Evolutionary conservation across 345 rosid species (phyloP), one percentile per base, ranked within the genome.

Genomic region (Turritis glabra): DNA sequence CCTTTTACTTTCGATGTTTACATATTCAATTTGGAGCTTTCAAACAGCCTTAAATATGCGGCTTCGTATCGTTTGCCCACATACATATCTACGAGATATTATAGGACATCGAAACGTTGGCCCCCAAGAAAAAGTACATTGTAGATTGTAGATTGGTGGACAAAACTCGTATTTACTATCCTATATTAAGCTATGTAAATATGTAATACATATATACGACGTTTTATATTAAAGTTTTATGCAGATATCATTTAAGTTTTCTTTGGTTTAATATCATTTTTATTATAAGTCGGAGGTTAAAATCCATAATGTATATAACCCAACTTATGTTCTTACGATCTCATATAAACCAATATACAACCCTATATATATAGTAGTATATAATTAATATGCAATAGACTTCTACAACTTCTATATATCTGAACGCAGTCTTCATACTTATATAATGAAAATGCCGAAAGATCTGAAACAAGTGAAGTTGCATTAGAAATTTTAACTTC

Each of bases 1-100:
- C 29, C 30, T 68, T 75, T 75, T 29, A 38, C 74, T 67, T 67
- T 67, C 12, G 54, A 75, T 50, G 54, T 3, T 9, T 57, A 58
- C 69, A 50, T n/a, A 2, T 56, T 35, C 61, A 50, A 37, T 61
- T 27, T 58, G 37, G 62, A 60, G 72, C 41, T 57, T 74, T 56
- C 60, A 57, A 18, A 66, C 33, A 57, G 22, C 58, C 65, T 54
- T 12, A 55, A 54, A 64, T 64, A 53, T 21, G 56, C 71, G 64
- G 71, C 53, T 73, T 73, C 47, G 64, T 30, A 40, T 73, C 63
- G 23, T 14, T 8, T 5, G n/a, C 51, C 76, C 30, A 61, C 48
- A 71, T 9, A 38, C n/a, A 50, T 26, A 26, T 52, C 23, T 52
- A 53, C 18, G 4, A 43, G 77, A 64, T 64, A 64, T 54, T 40